Percentiles rank a stretch among this genome's conserved stretches.
Conservation (phyloP, 2,329 filamentous ascomycete species). For the Penicillium occitanis region DNA sequence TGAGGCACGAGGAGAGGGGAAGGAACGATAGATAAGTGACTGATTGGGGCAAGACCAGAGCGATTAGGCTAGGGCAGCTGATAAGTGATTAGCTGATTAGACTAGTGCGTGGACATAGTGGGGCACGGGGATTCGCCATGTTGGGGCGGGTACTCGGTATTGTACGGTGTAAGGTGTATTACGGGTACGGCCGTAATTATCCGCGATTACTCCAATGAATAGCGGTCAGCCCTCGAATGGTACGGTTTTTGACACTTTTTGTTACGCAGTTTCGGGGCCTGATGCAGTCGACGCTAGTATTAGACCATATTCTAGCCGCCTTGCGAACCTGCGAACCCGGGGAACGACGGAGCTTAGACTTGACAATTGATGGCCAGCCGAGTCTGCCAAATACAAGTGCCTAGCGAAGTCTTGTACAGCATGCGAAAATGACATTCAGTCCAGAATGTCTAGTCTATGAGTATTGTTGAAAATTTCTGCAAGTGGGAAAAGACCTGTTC, state of each 20-base stretch:
- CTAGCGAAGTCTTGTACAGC: background rate
- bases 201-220: background rate
- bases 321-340: conserved; percentile 4
- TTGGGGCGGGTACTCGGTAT: conserved; percentile 13
- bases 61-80: conserved; percentile 21
- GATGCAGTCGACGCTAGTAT: background rate
- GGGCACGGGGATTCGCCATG: conserved; percentile 15
- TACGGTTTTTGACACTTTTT: background rate
- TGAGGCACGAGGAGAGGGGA: conserved; percentile 20
- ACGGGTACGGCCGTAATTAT: conserved; percentile 2
- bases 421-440: background rate
- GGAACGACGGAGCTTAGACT: background rate
- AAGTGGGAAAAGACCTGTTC: background rate
- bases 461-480: background rate
- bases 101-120: background rate
- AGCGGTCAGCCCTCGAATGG: background rate
- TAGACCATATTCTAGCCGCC: background rate
- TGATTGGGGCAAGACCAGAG: conserved; percentile 21
- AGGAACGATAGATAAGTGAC: conserved; percentile 20
- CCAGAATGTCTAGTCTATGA: background rate
- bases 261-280: background rate
- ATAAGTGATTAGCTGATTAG: conserved; percentile 20
- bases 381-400: background rate
- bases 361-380: background rate
- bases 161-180: background rate